Conservation (phyloP, 148 eudicot genomes). For the Euryodendron excelsum region DNA sequence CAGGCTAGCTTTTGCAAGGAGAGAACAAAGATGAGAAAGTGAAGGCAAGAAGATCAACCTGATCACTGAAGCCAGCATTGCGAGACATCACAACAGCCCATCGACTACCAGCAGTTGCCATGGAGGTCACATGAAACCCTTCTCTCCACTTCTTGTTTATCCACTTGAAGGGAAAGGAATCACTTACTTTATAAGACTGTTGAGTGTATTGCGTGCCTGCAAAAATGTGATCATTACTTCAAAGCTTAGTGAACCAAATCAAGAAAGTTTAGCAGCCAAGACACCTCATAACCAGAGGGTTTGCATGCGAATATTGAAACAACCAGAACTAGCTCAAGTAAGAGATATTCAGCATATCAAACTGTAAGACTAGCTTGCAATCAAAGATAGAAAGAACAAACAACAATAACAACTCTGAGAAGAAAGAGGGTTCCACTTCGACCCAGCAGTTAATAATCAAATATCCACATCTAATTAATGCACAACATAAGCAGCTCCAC, state of each 20-base stretch:
- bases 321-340: not conserved
- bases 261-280: not conserved
- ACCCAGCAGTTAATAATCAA: not conserved
- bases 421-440: not conserved
- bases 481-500: not conserved
- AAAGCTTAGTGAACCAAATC: not conserved
- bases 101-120: constrained; percentile 88
- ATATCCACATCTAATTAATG: not conserved
- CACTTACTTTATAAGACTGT: constrained; percentile 92
- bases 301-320: not conserved
- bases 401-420: not conserved
- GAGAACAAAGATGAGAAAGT: not conserved
- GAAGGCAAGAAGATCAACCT: constrained; percentile 39
- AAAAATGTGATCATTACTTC: not conserved
- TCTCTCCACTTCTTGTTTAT: constrained; percentile 93
- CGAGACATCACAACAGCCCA: constrained; percentile 97
- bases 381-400: not conserved
- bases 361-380: not conserved
- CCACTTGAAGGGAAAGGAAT: constrained; percentile 91
- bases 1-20: not conserved
- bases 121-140: constrained; percentile 86
- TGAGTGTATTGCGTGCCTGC: constrained; percentile 74
- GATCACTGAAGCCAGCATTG: constrained; percentile 81
- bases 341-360: not conserved
- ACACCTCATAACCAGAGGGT: not conserved